Base-by-base conservation (phyloP, 345 rosid species). In the Abelmoschus esculentus region DNA sequence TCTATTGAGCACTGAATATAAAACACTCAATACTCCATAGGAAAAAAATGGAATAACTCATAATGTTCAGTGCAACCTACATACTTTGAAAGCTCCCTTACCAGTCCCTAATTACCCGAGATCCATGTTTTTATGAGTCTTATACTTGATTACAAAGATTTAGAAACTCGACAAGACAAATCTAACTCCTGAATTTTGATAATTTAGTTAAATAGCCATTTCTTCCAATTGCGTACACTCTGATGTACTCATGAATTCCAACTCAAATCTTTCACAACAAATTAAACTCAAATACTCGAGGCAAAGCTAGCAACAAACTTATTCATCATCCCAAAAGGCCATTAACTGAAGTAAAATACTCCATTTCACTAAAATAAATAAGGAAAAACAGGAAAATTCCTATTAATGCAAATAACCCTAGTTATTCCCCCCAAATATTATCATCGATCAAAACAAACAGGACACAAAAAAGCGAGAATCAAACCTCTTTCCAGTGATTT, bases 401-500 rank as follows among this genome's bases (percentile, higher is more conserved):
- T 10, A 22, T 22, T 10, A 26, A 32, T 13, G 71, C 0, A 1
- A 26, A 63, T 18, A 63, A 40, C 19, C 32, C 10, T 32, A 40
- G 5, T 18, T 62, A 5, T 7, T 38, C 10, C 13, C 13, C 7
- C 26, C 8, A 40, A 10, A 10, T 5, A 40, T 40, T 1, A 34
- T 11, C n/a, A 8, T 40, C 38, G 14, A 2, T 36, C 7, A 15
- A 68, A 13, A 58, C 4, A 19, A 38, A 29, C 28, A 18, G 38
- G 61, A 38, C 42, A 6, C 42, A 46, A 58, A 52, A 58, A 73
- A 66, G 7, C 4, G 1, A 31, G 56, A 63, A 18, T 5, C 44
- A 46, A 70, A 95, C 99, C 99, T 87, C 80, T 95, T 95, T 32
- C 98, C 96, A 19, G 96, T 82, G 11, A 91, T 64, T 79, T 75